Evolutionary conservation across 495 filamentous ascomycete species (phyloP), one percentile per base, ranked within the genome.

Genomic region (Platismatia glauca): DNA sequence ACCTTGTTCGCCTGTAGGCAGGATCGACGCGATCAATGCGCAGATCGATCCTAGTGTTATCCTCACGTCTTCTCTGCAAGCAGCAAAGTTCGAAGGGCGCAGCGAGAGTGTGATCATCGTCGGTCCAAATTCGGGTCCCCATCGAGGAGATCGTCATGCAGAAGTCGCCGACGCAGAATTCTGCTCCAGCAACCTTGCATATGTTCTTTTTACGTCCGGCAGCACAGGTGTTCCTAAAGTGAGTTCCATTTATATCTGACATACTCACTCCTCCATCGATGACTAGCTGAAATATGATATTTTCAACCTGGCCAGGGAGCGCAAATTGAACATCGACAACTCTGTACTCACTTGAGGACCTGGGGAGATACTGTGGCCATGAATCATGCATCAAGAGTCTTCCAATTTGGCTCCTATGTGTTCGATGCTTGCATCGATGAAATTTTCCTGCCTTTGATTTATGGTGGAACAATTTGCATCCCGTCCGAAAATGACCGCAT

Each of bases 161-260:
- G 39, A 16, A 15, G 39, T 12, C 39, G 8, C 29, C 41, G 3
- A 7, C 1, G 44, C 29, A 22, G 18, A 5, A 9, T 12, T 57
- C 20, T 27, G 15, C 0, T 16, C 61, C 18, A 41, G 3, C 11
- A 46, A 58, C 15, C 27, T 63, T 7, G 44, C 33, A 8, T 79
- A 87, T 67, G 75, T 81, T 3, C 79, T 87, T 15, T 89, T 84
- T 68, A 89, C 86, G 0, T 86, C 83, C 22, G 86, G 86, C 6
- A 84, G 78, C 31, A 89, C 82, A 0, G 88, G 87, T 0, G 71
- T 72, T 4, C 88, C 88, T 0, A 91, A 90, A 68, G 59, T 38
- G 24, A 31, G 38, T 37, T 18, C 2, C 3, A 13, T 7, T 8
- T 39, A 5, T 13, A 15, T 39, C 38, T 39, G 13, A 39, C 13